Evolutionary conservation across 1,139 yeast species (phyloP).

Genomic region (Geotrichum phurueaensis): DNA sequence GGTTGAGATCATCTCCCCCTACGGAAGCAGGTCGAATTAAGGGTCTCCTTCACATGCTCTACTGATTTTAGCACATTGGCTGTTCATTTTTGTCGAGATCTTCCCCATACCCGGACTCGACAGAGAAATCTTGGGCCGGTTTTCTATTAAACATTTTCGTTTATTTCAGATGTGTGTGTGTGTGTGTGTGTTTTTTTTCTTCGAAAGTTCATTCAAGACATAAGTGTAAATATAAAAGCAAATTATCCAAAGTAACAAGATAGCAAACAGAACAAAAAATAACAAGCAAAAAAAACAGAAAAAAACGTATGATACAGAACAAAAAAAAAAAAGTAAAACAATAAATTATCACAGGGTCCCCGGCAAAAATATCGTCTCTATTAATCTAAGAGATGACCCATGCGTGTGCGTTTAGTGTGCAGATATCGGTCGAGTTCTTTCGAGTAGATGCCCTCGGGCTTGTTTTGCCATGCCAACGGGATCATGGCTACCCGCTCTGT

Average conservation of each 20-base stretch:
- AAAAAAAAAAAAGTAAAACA: neutral
- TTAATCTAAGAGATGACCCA: slow-evolving; percentile 80
- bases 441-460: slow-evolving; percentile 63
- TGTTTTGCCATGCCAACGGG: slow-evolving; percentile 81
- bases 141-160: too few species aligned
- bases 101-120: too few species aligned
- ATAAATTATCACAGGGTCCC: neutral
- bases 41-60: too few species aligned
- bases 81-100: too few species aligned
- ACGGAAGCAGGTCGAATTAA: too few species aligned
- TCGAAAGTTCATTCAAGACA: neutral
- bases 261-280: neutral
- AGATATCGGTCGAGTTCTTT: slow-evolving; percentile 88
- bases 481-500: slow-evolving; percentile 92
- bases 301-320: neutral
- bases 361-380: neutral
- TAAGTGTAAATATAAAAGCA: neutral
- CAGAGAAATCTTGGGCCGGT: too few species aligned
- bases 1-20: too few species aligned
- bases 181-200: too few species aligned
- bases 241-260: too few species aligned
- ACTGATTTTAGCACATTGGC: too few species aligned
- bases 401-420: slow-evolving; percentile 87
- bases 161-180: too few species aligned
- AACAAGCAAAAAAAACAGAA: too few species aligned